Conservation (phyloP, 306 rosid species). For the Pachyrhizus erosus region DNA sequence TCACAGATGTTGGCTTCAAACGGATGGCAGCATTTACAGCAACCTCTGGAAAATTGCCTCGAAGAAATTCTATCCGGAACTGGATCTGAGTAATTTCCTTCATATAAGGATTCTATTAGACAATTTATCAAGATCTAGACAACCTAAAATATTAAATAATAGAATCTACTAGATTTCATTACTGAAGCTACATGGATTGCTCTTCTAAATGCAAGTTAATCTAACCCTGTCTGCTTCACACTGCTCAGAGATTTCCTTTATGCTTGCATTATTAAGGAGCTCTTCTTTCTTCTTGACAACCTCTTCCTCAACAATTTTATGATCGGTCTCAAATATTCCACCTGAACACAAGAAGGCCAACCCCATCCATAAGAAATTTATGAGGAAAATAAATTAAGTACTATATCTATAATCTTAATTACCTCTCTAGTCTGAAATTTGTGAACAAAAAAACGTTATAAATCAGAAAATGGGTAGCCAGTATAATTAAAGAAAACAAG, state of each 20-base stretch:
- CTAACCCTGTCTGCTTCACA: constrained; percentile 59
- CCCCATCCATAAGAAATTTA: neutral
- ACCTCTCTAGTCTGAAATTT: neutral
- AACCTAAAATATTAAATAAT: neutral
- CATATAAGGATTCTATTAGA: neutral
- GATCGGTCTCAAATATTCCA: constrained; percentile 59
- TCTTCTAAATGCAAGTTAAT: constrained; percentile 11
- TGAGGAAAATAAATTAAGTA: neutral
- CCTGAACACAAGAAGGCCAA: constrained; percentile 39
- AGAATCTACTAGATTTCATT: neutral
- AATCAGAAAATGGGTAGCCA: neutral
- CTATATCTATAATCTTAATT: neutral
- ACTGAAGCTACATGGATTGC: neutral
- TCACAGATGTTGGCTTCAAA: constrained; percentile 60
- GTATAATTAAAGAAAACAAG: neutral
- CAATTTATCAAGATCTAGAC: constrained; percentile 3
- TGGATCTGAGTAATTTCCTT: constrained; percentile 49
- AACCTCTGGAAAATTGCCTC: constrained; percentile 53
- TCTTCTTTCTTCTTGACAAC: constrained; percentile 54
- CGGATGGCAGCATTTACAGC: constrained; percentile 51
- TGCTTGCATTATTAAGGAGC: constrained; percentile 46
- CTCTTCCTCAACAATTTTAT: constrained; percentile 52
- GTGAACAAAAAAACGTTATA: neutral
- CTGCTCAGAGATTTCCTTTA: constrained; percentile 46
- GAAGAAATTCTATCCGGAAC: constrained; percentile 56